phyloP scores from a whole-genome alignment of 495 filamentous ascomycete genomes.

The Penicillium flavigenum region DNA sequence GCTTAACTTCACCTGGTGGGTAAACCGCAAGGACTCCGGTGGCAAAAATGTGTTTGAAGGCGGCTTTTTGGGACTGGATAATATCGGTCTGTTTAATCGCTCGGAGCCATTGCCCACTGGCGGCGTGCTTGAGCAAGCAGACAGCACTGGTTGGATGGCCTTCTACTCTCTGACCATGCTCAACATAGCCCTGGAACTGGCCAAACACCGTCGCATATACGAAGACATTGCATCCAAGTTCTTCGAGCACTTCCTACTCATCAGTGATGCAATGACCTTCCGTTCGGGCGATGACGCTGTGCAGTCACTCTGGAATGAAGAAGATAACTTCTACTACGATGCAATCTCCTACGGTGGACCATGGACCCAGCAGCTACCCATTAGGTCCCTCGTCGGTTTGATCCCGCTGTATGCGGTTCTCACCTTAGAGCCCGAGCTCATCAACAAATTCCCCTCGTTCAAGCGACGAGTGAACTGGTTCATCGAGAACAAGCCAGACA shows the following conservation, averaged over 20 bases:
- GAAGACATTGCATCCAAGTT: conserved; percentile 98
- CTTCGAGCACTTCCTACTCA: conserved; percentile 97
- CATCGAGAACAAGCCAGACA: conserved; percentile 76
- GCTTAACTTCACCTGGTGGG: conserved; percentile 99
- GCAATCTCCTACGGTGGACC: conserved; percentile 94
- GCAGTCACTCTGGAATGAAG: conserved; percentile 84
- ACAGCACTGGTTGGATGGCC: conserved; percentile 98
- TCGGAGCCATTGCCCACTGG: conserved; percentile 94
- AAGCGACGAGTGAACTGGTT: conserved; percentile 93
- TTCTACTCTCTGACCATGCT: conserved; percentile 95
- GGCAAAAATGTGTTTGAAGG: conserved; percentile 97
- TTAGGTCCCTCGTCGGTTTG: conserved; percentile 85
- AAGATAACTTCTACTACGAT: conserved; percentile 96
- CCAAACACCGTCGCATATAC: conserved; percentile 93
- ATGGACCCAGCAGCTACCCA: conserved; percentile 87
- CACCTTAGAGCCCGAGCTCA: conserved; percentile 88
- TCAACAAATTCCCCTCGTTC: conserved; percentile 90
- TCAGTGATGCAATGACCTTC: conserved; percentile 97
- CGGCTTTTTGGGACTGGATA: conserved; percentile 94
- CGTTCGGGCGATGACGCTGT: conserved; percentile 72
- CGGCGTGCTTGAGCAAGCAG: conserved; percentile 89
- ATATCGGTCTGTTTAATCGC: conserved; percentile 97
- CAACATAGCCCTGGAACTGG: conserved; percentile 91
- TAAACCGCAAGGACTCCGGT: conserved; percentile 89
- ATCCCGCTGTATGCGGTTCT: conserved; percentile 91